Evolutionary conservation across 805 yeast genomes (phyloP).

Genomic region (Candida awuae): DNA sequence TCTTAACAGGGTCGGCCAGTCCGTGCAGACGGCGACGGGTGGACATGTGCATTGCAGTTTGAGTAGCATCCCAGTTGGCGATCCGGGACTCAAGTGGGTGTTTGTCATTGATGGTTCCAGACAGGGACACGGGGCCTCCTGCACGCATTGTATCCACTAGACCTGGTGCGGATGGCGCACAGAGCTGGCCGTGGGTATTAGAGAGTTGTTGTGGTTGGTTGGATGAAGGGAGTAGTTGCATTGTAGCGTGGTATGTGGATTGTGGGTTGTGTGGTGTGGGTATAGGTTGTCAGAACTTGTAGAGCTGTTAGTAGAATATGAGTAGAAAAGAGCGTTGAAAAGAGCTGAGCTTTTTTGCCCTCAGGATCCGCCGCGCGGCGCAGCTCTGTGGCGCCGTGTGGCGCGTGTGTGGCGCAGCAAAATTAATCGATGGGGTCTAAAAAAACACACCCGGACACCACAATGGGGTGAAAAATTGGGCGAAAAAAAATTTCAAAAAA

Average conservation of each 20-base stretch:
- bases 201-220: conserved; percentile 39
- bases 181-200: conserved; percentile 43
- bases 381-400: no score
- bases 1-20: conserved; percentile 85
- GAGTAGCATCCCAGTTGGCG: conserved; percentile 71
- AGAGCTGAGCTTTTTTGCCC: no score
- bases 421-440: no score
- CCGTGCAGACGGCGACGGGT: conserved; percentile 80
- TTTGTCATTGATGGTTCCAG: conserved; percentile 60
- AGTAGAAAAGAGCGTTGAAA: no score
- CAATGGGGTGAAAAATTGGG: no score
- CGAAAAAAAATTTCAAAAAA: no score
- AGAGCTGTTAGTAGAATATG: no score
- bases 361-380: no score
- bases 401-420: no score
- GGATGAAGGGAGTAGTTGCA: conserved; percentile 49
- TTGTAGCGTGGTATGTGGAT: conserved; percentile 20
- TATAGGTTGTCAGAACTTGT: no score
- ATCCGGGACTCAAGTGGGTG: conserved; percentile 84
- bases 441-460: no score
- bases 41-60: conserved; percentile 62
- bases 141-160: conserved; percentile 62
- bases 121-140: conserved; percentile 53
- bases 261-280: no score
- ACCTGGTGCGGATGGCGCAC: conserved; percentile 61